Evolutionary conservation across 352 stramenopile species (phyloP), one percentile per base, ranked within the genome.

Genomic region (Globisporangium alternatum): DNA sequence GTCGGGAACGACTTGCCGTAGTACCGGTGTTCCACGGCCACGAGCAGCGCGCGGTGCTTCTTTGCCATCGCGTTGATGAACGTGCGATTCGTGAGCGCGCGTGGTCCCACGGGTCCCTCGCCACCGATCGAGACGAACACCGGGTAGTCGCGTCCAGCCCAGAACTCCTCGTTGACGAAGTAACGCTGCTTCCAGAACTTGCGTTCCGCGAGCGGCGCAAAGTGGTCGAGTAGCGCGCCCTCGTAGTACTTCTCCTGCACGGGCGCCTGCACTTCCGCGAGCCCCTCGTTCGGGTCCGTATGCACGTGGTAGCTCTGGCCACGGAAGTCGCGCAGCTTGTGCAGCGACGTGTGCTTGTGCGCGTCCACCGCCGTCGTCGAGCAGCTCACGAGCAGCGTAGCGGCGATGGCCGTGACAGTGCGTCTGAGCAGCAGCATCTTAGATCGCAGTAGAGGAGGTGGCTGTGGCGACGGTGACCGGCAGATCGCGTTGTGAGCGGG

Each of bases 11-110:
- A 97, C 56, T 93, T 86, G 58, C 96, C 96, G 71, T 98, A 99
- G 80, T 97, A 98, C 7, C 96, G 87, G 78, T 98, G 96, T 74
- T 98, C 96, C 9, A 99, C 68, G 1, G 93, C 93, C 66, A 97
- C 84, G 31, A 97, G 66, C 41, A 95, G 60, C 25, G 86, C 88
- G 45, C 75, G 70, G 64, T 94, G 78, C 47, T 95, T 70, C 67
- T 93, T 67, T 2, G 89, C 89, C 60, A 95, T 69, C 51, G 67
- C 81, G 73, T 93, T 77, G 63, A 91, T 87, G 69, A 88, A 93
- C n/a, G 77, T 89, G 61, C 71, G 76, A 65, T 91, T 86, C 25
- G 79, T 89, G 35, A 93, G 74, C 12, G 76, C 72, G 15, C 80
- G 78, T 17, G 81, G 65, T 5, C 78, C 76, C 2, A 93, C 60